Evolutionary conservation across 1,139 yeast genomes (phyloP).

Genomic region (Taiozyma sp.): DNA sequence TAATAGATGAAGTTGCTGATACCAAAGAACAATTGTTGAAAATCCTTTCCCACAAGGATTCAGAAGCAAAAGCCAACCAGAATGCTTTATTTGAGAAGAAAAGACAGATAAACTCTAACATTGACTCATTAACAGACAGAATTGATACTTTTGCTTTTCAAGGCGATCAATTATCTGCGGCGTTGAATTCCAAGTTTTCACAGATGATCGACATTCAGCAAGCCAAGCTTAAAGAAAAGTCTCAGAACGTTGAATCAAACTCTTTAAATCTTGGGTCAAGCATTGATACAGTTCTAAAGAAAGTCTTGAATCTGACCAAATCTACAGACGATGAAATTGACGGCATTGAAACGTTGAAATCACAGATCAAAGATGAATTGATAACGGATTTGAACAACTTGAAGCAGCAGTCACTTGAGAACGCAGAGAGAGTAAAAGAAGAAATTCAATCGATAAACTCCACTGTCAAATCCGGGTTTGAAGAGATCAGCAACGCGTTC

Average conservation of each 20-base stretch:
- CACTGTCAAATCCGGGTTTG: neutral
- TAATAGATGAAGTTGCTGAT: constrained; percentile 11
- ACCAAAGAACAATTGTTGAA: constrained; percentile 17
- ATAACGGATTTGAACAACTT: constrained; percentile 6
- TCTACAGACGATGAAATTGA: constrained; percentile 7
- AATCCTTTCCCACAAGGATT: constrained; percentile 13
- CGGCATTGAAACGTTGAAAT: constrained; percentile 12
- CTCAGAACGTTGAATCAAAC: constrained; percentile 3
- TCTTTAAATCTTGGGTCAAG: constrained; percentile 2
- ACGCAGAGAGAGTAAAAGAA: neutral
- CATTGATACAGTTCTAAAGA: constrained; percentile 6
- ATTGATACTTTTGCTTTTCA: neutral
- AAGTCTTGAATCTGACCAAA: constrained; percentile 1
- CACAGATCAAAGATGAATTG: constrained; percentile 11
- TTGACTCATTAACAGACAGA: constrained; percentile 2
- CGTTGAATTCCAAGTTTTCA: neutral
- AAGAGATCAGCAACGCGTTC: constrained; percentile 1
- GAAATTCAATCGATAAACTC: neutral
- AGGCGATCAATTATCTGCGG: neutral
- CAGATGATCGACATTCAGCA: constrained; percentile 10
- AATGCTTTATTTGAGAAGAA: constrained; percentile 8
- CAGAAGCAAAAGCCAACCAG: constrained; percentile 12
- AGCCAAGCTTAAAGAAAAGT: constrained; percentile 8
- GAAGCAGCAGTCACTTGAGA: neutral
- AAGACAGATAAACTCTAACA: constrained; percentile 1